Conservation (phyloP, 2,329 filamentous ascomycete species). For the Myriosclerotinia duriaeana region DNA sequence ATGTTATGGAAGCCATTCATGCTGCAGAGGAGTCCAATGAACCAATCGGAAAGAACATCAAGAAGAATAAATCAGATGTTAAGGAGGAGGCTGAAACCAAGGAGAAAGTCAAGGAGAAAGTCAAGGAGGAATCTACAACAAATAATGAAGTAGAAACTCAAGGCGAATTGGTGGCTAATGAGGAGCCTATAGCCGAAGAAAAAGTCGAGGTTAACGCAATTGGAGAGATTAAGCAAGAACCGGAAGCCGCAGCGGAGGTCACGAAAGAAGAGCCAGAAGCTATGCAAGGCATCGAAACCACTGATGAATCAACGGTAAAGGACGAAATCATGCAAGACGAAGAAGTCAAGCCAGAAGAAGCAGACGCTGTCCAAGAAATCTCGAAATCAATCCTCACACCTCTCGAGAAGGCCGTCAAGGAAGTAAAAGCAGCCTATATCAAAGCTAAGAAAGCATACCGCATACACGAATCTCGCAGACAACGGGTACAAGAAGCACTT, state of each 20-base stretch:
- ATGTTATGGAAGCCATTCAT: constrained; percentile 63
- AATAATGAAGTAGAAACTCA: not conserved
- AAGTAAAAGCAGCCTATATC: constrained; percentile 79
- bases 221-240: not conserved
- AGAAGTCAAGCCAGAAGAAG: constrained; percentile 14
- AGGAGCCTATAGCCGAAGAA: constrained; percentile 4
- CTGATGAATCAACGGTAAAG: not conserved
- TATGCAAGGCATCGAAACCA: constrained; percentile 12
- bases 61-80: constrained; percentile 16
- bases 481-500: constrained; percentile 73
- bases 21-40: constrained; percentile 35
- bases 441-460: constrained; percentile 82
- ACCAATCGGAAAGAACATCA: constrained; percentile 18
- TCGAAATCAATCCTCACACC: constrained; percentile 42
- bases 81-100: constrained; percentile 3
- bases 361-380: constrained; percentile 24
- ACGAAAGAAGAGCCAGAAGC: not conserved
- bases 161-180: not conserved
- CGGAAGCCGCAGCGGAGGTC: constrained; percentile 6
- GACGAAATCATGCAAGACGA: not conserved
- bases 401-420: constrained; percentile 65
- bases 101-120: constrained; percentile 14
- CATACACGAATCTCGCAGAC: constrained; percentile 68
- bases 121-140: not conserved
- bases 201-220: not conserved